Percentiles rank a stretch among this genome's conserved stretches.
These are phyloP conservation scores for Eucalyptus lansdowneana DNA, from an alignment of 345 rosid genomes.

Conservation along the genomic window DNA sequence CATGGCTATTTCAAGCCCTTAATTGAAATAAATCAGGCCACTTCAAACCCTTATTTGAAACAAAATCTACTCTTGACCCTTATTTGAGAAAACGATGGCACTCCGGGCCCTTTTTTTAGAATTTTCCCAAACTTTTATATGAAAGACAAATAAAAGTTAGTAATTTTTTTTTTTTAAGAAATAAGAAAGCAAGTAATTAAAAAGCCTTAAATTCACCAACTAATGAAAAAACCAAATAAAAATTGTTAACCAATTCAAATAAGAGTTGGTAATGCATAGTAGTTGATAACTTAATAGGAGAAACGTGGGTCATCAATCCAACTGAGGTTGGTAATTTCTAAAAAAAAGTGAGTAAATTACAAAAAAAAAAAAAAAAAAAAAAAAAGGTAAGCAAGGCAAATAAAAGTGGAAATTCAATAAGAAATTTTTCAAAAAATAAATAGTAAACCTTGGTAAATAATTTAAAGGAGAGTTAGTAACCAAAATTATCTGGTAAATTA, in stretches of 20 bases:
- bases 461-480: neutral
- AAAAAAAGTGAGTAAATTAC: neutral
- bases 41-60: too few relatives aligned
- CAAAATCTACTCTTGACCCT: rapidly evolving
- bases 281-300: neutral
- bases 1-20: too few relatives aligned
- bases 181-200: neutral
- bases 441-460: neutral
- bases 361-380: neutral
- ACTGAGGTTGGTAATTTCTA: neutral
- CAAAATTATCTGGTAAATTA: neutral
- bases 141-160: neutral
- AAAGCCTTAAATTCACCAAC: neutral
- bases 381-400: neutral
- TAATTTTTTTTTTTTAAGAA: neutral
- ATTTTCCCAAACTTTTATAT: too few relatives aligned
- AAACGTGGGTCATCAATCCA: neutral
- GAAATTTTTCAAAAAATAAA: neutral
- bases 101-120: too few relatives aligned
- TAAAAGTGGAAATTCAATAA: neutral
- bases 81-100: too few relatives aligned
- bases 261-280: neutral
- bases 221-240: neutral
- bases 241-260: neutral
- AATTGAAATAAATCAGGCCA: too few relatives aligned